A percentile compares a stretch with the other conserved stretches of the same genome.
phyloP scores from a whole-genome alignment of 2,329 filamentous ascomycete genomes.

The Fusarium proliferatum region DNA sequence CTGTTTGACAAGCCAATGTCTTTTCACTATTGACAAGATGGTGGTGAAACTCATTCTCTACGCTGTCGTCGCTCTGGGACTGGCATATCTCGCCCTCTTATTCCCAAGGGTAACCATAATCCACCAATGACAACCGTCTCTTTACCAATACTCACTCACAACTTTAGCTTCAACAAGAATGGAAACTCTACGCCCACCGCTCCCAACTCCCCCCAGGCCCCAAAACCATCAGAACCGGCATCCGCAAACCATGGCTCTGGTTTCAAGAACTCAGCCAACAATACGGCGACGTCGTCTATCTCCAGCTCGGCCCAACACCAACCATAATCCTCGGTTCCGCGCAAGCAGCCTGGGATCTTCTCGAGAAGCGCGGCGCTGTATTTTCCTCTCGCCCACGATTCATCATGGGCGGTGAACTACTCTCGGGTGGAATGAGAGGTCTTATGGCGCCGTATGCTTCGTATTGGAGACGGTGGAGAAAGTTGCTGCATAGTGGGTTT shows the following conservation, averaged over 20 bases:
- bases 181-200: conserved; percentile 53
- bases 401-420: conserved; percentile 57
- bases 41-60: conserved; percentile 14
- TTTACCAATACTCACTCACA: conserved; percentile 6
- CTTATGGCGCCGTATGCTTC: conserved; percentile 57
- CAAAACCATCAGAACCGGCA: conserved; percentile 50
- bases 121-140: neutral
- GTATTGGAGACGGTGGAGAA: conserved; percentile 58
- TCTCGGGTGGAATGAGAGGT: conserved; percentile 55
- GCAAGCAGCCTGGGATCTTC: conserved; percentile 56
- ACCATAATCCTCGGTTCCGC: conserved; percentile 57
- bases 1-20: no score
- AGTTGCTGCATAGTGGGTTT: conserved; percentile 56
- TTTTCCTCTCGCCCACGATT: conserved; percentile 59
- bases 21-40: neutral
- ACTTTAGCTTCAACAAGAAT: conserved; percentile 49
- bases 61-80: neutral
- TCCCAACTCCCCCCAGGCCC: conserved; percentile 54
- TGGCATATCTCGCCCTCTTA: conserved; percentile 27
- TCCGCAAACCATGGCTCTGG: conserved; percentile 56
- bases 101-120: conserved; percentile 30
- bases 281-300: conserved; percentile 56
- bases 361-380: conserved; percentile 56
- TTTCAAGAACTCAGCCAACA: conserved; percentile 53
- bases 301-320: conserved; percentile 55